Evolutionary conservation across 352 stramenopile genomes (phyloP).

Genomic region (Globisporangium heterothallicum): DNA sequence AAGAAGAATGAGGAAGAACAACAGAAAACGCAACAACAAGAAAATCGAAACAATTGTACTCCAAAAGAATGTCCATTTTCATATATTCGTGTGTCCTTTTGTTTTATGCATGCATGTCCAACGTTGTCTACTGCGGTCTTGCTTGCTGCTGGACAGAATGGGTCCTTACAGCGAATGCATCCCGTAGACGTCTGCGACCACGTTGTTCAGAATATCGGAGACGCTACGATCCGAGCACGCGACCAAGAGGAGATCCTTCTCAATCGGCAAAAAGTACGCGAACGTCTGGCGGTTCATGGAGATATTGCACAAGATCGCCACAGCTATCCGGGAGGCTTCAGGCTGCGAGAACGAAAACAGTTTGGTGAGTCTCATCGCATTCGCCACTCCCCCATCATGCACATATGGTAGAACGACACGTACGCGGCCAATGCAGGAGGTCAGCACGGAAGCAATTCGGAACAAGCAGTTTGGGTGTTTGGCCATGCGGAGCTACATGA

Average conservation of each 20-base stretch:
- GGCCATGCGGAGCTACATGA: constrained; percentile 46
- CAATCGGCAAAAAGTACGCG: constrained; percentile 72
- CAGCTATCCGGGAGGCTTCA: constrained; percentile 66
- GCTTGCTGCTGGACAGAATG: too few species aligned
- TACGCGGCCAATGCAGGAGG: constrained; percentile 71
- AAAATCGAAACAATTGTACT: constrained; percentile 1
- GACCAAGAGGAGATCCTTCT: constrained; percentile 68
- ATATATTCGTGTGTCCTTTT: too few species aligned
- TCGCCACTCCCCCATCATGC: not conserved
- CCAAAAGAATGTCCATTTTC: not conserved
- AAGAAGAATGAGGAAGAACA: not conserved
- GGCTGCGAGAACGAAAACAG: constrained; percentile 28
- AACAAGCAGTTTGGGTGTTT: constrained; percentile 60
- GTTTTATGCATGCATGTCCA: not conserved
- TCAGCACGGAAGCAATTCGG: constrained; percentile 42
- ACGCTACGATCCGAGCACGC: constrained; percentile 74
- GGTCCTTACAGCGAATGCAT: constrained; percentile 75
- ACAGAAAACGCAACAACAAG: not conserved
- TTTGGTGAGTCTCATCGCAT: constrained; percentile 4
- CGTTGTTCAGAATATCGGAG: constrained; percentile 74
- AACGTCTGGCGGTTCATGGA: constrained; percentile 76
- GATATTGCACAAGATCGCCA: constrained; percentile 65
- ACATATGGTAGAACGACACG: constrained; percentile 8
- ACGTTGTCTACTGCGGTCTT: not conserved
- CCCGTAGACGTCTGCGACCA: constrained; percentile 74